Conservation (phyloP, 139 green algal genomes). For the Astrephomene gubernaculifera region DNA sequence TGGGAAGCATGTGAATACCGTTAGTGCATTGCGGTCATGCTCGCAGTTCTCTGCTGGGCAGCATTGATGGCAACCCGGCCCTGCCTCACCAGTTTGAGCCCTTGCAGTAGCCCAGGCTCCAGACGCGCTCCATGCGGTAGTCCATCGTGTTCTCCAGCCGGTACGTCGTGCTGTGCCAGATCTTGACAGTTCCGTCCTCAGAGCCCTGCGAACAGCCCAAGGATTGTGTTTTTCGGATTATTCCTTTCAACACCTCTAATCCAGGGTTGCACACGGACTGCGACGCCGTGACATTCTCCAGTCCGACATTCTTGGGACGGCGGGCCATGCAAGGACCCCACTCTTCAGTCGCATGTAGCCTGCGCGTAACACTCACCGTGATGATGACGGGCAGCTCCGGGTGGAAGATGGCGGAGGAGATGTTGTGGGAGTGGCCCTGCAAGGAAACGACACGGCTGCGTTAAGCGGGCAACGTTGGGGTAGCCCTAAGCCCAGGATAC, state of each 20-base stretch:
- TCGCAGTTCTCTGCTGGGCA: neutral
- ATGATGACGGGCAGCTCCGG: constrained; percentile 98
- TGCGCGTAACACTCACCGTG: constrained; percentile 60
- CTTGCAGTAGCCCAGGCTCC: constrained; percentile 88
- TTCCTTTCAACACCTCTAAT: too few relatives aligned
- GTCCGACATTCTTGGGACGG: too few relatives aligned
- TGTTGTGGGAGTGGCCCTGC: constrained; percentile 90
- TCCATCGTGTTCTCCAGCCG: constrained; percentile 96
- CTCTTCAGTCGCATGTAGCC: too few relatives aligned
- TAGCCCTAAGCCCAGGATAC: too few relatives aligned
- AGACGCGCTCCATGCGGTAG: constrained; percentile 98
- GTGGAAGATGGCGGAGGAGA: constrained; percentile 93
- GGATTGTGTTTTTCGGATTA: neutral
- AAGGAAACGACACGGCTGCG: too few relatives aligned
- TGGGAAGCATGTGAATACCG: too few relatives aligned
- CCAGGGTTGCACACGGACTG: too few relatives aligned
- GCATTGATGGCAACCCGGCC: neutral
- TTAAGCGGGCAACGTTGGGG: too few relatives aligned
- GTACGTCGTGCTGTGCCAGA: constrained; percentile 99
- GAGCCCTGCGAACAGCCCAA: constrained; percentile 68
- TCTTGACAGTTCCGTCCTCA: constrained; percentile 96
- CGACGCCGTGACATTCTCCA: too few relatives aligned
- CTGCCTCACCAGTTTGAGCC: constrained; percentile 88
- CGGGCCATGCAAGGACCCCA: too few relatives aligned
- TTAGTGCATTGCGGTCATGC: neutral